Evolutionary conservation across 2,329 filamentous ascomycete genomes (phyloP).

Genomic region (Coccinonectria pachysandricola): DNA sequence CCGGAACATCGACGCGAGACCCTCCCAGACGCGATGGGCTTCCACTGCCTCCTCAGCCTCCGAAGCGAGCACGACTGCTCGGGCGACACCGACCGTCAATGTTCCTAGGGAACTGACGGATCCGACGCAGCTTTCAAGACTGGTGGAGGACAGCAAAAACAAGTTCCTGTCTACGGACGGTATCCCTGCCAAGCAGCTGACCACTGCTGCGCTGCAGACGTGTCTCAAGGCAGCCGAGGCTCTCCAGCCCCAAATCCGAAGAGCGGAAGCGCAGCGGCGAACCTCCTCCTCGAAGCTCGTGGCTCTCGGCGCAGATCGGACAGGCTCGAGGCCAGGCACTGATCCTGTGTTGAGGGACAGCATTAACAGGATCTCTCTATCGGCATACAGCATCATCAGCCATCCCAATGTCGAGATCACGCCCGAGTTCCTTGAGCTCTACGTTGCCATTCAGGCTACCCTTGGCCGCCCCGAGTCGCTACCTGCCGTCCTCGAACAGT

Average conservation of each 20-base stretch:
- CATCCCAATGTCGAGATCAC: slow-evolving; percentile 75
- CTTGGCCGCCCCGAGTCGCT: slow-evolving; percentile 67
- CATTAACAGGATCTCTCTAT: slow-evolving; percentile 42
- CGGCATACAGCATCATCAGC: slow-evolving; percentile 60
- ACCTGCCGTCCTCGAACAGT: slow-evolving; percentile 70
- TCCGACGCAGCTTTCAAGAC: slow-evolving; percentile 28
- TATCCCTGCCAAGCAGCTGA: slow-evolving; percentile 34
- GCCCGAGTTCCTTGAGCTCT: slow-evolving; percentile 57
- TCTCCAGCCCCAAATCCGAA: slow-evolving; percentile 30
- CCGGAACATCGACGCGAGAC: slow-evolving; percentile 5
- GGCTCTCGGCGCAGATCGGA: slow-evolving; percentile 29
- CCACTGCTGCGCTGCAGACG: slow-evolving; percentile 32
- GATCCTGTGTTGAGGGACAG: slow-evolving; percentile 31
- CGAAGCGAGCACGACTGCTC: not conserved
- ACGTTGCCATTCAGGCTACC: slow-evolving; percentile 65
- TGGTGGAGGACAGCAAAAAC: slow-evolving; percentile 32
- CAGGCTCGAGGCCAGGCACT: slow-evolving; percentile 21
- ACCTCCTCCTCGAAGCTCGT: slow-evolving; percentile 46
- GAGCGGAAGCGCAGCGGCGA: slow-evolving; percentile 28
- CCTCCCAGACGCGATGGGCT: slow-evolving; percentile 16
- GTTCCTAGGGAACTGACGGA: slow-evolving; percentile 23
- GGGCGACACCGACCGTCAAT: slow-evolving; percentile 4
- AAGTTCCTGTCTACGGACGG: slow-evolving; percentile 34
- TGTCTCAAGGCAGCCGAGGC: slow-evolving; percentile 35
- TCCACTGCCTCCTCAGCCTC: slow-evolving; percentile 13